A percentile compares a stretch with the other conserved stretches of the same genome.
Evolutionary conservation across 2,329 filamentous ascomycete species (phyloP).

Genomic region (Phyllachora maydis): DNA sequence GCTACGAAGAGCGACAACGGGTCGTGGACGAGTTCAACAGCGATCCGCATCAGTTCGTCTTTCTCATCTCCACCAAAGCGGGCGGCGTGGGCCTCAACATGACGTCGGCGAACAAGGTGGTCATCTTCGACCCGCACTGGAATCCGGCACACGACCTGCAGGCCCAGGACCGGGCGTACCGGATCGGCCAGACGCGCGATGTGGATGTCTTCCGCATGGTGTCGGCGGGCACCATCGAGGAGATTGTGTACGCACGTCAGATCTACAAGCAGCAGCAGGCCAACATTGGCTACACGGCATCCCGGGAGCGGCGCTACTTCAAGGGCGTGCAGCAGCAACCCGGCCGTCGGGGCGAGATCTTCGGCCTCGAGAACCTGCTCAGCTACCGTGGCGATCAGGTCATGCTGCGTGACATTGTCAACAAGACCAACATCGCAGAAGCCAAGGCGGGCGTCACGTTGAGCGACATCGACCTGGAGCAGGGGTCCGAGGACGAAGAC

Average conservation of each 20-base stretch:
- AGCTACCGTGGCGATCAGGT: slow-evolving; percentile 61
- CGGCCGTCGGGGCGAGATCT: slow-evolving; percentile 78
- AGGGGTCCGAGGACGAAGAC: slow-evolving; percentile 32
- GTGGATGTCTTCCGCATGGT: slow-evolving; percentile 92
- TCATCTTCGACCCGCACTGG: slow-evolving; percentile 95
- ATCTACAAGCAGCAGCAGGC: slow-evolving; percentile 99
- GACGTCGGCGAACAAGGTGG: slow-evolving; percentile 92
- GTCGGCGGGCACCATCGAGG: slow-evolving; percentile 81
- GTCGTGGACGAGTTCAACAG: slow-evolving; percentile 84
- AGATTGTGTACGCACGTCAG: slow-evolving; percentile 90
- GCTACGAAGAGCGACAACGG: slow-evolving; percentile 62
- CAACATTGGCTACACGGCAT: slow-evolving; percentile 91
- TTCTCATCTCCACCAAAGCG: slow-evolving; percentile 83
- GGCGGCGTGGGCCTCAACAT: slow-evolving; percentile 93
- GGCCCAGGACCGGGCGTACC: slow-evolving; percentile 88
- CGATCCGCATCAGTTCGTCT: slow-evolving; percentile 74
- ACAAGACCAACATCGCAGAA: slow-evolving; percentile 95
- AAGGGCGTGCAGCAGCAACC: slow-evolving; percentile 76
- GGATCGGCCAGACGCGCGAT: slow-evolving; percentile 80
- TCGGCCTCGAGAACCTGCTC: slow-evolving; percentile 75
- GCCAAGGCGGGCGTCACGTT: slow-evolving; percentile 69
- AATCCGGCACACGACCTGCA: slow-evolving; percentile 90
- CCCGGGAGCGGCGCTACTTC: slow-evolving; percentile 83
- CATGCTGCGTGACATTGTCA: slow-evolving; percentile 86
- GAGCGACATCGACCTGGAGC: slow-evolving; percentile 52